phyloP scores from a whole-genome alignment of 805 yeast genomes.

The Kuraishia molischiana region DNA sequence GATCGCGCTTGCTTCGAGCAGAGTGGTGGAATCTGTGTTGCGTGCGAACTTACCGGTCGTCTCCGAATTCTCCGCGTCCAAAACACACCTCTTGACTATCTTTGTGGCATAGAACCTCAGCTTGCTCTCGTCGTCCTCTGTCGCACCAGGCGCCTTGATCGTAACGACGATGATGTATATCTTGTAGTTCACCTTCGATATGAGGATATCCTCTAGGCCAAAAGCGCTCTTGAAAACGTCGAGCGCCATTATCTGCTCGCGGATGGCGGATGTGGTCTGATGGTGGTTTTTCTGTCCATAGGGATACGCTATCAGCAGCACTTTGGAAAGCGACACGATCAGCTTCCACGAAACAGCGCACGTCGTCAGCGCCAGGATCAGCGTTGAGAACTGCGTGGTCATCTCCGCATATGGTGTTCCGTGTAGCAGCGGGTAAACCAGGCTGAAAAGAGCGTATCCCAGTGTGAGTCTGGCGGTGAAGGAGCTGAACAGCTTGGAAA shows the following conservation, averaged over 20 bases:
- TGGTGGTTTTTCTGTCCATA: slow-evolving; percentile 27
- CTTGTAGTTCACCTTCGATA: slow-evolving; percentile 55
- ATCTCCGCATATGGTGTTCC: slow-evolving; percentile 11
- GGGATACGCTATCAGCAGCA: slow-evolving; percentile 46
- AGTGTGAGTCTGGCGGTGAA: slow-evolving; percentile 39
- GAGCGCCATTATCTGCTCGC: slow-evolving; percentile 33
- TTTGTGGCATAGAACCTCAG: slow-evolving; percentile 40
- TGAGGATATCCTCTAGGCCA: slow-evolving; percentile 34
- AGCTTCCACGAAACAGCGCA: slow-evolving; percentile 21
- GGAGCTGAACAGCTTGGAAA: slow-evolving; percentile 12
- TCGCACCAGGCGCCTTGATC: slow-evolving; percentile 56
- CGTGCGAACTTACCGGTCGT: neutral
- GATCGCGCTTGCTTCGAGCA: slow-evolving; percentile 14
- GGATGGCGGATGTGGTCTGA: slow-evolving; percentile 27
- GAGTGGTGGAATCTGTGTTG: neutral
- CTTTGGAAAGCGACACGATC: slow-evolving; percentile 40
- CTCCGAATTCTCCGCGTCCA: neutral
- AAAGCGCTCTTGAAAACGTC: slow-evolving; percentile 44
- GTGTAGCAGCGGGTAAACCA: slow-evolving; percentile 16
- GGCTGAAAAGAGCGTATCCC: slow-evolving; percentile 17
- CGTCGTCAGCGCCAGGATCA: slow-evolving; percentile 14
- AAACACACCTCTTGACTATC: slow-evolving; percentile 22
- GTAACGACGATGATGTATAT: slow-evolving; percentile 47
- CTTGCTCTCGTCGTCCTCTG: slow-evolving; percentile 57
- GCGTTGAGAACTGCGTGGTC: slow-evolving; percentile 15